Evolutionary conservation across 2,329 filamentous ascomycete species (phyloP).

Genomic region (Aquanectria penicillioides): DNA sequence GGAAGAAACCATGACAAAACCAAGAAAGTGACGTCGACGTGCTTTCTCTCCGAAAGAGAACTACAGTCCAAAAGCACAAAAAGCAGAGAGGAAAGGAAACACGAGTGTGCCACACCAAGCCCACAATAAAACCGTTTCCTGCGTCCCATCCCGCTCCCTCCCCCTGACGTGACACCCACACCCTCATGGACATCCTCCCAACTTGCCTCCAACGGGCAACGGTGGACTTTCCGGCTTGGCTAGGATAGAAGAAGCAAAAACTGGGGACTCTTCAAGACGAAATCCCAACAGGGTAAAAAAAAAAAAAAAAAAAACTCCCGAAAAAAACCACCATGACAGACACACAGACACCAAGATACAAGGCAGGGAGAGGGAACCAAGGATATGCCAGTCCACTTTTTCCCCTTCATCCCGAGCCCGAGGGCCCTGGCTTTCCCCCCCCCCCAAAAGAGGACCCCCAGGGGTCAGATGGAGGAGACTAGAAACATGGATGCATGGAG

Average conservation of each 20-base stretch:
- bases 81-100: constrained; percentile 17
- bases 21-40: too few relatives aligned
- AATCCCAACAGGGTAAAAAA: too few relatives aligned
- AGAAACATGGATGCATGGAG: constrained; percentile 1
- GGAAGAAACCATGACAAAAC: neutral
- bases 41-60: too few relatives aligned
- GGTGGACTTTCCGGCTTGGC: neutral
- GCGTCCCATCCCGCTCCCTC: constrained; percentile 29
- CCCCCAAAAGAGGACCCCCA: neutral
- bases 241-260: too few relatives aligned
- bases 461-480: neutral
- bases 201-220: neutral
- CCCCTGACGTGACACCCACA: constrained; percentile 6
- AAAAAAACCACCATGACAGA: too few relatives aligned
- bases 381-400: constrained; percentile 4
- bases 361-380: neutral
- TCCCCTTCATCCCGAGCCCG: neutral
- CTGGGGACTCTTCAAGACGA: too few relatives aligned
- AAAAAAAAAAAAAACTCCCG: too few relatives aligned
- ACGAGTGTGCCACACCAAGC: constrained; percentile 27
- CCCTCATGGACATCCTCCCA: neutral
- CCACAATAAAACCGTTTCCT: constrained; percentile 40
- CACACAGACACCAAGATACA: too few relatives aligned
- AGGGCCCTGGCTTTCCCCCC: neutral
- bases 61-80: neutral